Evolutionary conservation across 148 eudicot genomes (phyloP), one percentile per base, ranked within the genome.

Genomic region (Camellia granthamiana): DNA sequence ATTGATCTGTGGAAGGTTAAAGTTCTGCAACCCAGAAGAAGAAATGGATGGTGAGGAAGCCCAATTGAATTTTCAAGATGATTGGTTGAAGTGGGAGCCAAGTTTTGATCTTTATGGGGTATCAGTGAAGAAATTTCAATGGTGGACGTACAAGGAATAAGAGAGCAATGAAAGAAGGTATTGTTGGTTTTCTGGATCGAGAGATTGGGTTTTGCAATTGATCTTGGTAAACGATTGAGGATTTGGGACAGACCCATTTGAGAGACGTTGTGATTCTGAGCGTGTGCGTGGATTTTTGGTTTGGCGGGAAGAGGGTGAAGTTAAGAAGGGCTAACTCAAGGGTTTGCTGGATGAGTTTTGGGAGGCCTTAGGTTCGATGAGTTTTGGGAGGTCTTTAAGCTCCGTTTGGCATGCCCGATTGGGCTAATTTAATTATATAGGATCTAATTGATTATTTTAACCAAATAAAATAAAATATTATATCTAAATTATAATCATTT

Each of bases 1-100:
- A 81, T 77, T 59, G 85, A 75, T 18, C 88, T 85, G 87, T 58
- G 75, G 59, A 75, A 78, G 69, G 59, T 61, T 54, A 76, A n/a
- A 43, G 3, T 64, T 49, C 30, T 13, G 14, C 11, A 54, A 23
- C 12, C 63, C 44, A 16, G 73, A 79, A 65, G 79, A 71, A 61
- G 72, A 64, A 64, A 19, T 52, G 44, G 61, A 47, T 47, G 71
- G 11, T 10, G 15, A 67, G 13, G 58, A 56, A 66, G 60, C 30
- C 74, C 52, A 66, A 68, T 38, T 51, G 69, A 23, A 18, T 66
- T 52, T 62, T 70, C 47, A n/a, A 43, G 42, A 41, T 56, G 62
- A 55, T 59, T 59, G 14, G 61, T 42, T 71, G 79, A 38, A 59
- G 41, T 44, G 44, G 73, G 76, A 68, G 58, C 51, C 47, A 44